A percentile compares a stretch with the other conserved stretches of the same genome.
phyloP scores from a whole-genome alignment of 169 alveolate genomes.

The Plasmodium coatneyi region DNA sequence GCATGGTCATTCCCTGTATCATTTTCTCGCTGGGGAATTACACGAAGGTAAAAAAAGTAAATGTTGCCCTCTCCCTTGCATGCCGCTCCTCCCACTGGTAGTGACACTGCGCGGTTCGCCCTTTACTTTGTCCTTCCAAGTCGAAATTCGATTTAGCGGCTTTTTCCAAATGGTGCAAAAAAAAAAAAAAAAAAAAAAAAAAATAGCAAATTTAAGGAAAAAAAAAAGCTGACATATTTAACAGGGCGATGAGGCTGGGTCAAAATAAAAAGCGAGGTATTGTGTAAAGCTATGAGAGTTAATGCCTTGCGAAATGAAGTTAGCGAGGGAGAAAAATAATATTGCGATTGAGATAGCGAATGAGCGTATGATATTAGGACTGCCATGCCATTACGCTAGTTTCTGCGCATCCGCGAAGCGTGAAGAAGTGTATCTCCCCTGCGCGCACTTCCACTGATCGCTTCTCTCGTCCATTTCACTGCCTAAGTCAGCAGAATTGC shows the following conservation, averaged over 20 bases:
- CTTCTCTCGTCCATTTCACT: neutral
- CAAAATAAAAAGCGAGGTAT: neutral
- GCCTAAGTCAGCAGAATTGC: neutral
- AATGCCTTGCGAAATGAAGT: neutral
- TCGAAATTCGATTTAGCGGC: neutral
- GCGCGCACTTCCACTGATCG: neutral
- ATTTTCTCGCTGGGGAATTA: neutral
- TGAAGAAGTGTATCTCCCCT: neutral
- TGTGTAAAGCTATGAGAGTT: neutral
- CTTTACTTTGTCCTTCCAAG: neutral
- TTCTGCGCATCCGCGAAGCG: neutral
- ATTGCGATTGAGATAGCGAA: neutral
- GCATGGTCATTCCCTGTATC: neutral
- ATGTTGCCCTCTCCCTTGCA: neutral
- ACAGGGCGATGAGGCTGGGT: neutral
- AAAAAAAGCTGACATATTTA: neutral
- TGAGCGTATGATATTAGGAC: neutral
- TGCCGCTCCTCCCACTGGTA: neutral
- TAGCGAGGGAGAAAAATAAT: neutral
- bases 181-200: conserved; percentile 2
- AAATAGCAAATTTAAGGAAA: neutral
- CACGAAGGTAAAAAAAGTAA: neutral
- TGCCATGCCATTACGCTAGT: neutral
- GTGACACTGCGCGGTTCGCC: neutral
- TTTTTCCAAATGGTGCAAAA: neutral